A percentile compares a stretch with the other conserved stretches of the same genome.
phyloP scores from a whole-genome alignment of 1,284 basidiomycete species.

The Volvariella volvacea region DNA sequence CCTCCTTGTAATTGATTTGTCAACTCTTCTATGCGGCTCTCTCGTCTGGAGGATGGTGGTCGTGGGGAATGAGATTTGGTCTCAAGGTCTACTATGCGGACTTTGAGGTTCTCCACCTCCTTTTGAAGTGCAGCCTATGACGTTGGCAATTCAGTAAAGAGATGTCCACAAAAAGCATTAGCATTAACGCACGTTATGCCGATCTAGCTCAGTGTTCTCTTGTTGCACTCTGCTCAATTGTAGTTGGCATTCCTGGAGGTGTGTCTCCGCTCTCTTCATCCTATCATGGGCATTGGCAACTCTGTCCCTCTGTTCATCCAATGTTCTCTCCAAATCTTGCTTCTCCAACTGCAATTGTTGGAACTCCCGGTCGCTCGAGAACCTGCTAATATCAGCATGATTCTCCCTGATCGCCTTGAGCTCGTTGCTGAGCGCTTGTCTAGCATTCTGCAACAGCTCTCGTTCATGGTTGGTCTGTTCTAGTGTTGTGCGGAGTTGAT shows the following conservation, averaged over 20 bases:
- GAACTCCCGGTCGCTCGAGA: slow-evolving; percentile 68
- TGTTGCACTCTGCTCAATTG: slow-evolving; percentile 70
- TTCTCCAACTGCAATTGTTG: slow-evolving; percentile 73
- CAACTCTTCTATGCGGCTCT: slow-evolving; percentile 68
- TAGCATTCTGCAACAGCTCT: slow-evolving; percentile 72
- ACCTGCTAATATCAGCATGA: slow-evolving; percentile 61
- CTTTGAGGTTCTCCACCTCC: slow-evolving; percentile 75
- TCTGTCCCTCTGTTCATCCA: slow-evolving; percentile 75
- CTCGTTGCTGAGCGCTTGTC: slow-evolving; percentile 74
- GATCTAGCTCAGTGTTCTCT: slow-evolving; percentile 75
- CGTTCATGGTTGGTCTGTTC: slow-evolving; percentile 83
- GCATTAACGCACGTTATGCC: slow-evolving; percentile 55
- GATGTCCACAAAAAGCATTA: slow-evolving; percentile 1
- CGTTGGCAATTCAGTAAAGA: slow-evolving; percentile 6
- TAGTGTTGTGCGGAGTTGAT: slow-evolving; percentile 72
- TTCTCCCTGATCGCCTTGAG: slow-evolving; percentile 76
- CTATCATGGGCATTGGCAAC: slow-evolving; percentile 66
- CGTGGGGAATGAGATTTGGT: slow-evolving; percentile 65
- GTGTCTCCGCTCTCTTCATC: slow-evolving; percentile 74
- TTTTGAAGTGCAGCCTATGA: slow-evolving; percentile 73
- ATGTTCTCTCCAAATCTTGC: slow-evolving; percentile 70
- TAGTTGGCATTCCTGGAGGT: slow-evolving; percentile 67
- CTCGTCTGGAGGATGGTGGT: slow-evolving; percentile 60
- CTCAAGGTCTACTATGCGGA: slow-evolving; percentile 76
- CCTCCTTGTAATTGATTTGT: slow-evolving; percentile 49